Conservation (phyloP, 768 basidiomycete genomes). For the Leccinum variicolor region DNA sequence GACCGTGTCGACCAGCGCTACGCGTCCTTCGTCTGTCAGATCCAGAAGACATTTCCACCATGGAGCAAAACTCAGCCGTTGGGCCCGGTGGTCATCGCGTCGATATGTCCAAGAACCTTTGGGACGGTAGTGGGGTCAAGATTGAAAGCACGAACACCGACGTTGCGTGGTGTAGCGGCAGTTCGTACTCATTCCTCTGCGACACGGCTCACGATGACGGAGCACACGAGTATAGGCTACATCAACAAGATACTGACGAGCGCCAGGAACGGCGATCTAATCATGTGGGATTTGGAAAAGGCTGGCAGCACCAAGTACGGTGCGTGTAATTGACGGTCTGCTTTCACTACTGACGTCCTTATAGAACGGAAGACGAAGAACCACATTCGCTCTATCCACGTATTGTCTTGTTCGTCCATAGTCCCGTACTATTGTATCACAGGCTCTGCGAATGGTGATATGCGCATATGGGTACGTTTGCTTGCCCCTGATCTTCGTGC, state of each 20-base stretch:
- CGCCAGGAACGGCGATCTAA: conserved; percentile 76
- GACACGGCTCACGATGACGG: neutral
- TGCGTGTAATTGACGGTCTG: conserved; percentile 31
- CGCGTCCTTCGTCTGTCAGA: conserved; percentile 58
- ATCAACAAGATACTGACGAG: conserved; percentile 77
- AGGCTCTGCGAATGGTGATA: conserved; percentile 75
- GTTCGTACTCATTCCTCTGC: conserved; percentile 37
- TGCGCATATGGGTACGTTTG: conserved; percentile 71
- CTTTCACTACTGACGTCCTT: conserved; percentile 11
- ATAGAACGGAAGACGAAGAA: conserved; percentile 65
- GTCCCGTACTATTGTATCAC: conserved; percentile 73
- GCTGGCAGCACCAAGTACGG: conserved; percentile 66
- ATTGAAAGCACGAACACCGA: conserved; percentile 77
- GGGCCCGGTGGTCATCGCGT: conserved; percentile 64
- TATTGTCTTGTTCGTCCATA: conserved; percentile 62
- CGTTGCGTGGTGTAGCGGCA: conserved; percentile 73
- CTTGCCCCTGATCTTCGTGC: neutral
- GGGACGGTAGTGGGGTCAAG: conserved; percentile 76
- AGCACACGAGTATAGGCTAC: conserved; percentile 44
- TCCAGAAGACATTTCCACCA: conserved; percentile 35
- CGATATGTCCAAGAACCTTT: conserved; percentile 73
- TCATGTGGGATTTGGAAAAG: conserved; percentile 79
- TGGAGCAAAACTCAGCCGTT: conserved; percentile 49
- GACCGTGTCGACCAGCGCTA: conserved; percentile 40
- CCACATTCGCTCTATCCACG: conserved; percentile 70